Evolutionary conservation across 163 green algal genomes (phyloP).

Genomic region (Chlorella variabilis): DNA sequence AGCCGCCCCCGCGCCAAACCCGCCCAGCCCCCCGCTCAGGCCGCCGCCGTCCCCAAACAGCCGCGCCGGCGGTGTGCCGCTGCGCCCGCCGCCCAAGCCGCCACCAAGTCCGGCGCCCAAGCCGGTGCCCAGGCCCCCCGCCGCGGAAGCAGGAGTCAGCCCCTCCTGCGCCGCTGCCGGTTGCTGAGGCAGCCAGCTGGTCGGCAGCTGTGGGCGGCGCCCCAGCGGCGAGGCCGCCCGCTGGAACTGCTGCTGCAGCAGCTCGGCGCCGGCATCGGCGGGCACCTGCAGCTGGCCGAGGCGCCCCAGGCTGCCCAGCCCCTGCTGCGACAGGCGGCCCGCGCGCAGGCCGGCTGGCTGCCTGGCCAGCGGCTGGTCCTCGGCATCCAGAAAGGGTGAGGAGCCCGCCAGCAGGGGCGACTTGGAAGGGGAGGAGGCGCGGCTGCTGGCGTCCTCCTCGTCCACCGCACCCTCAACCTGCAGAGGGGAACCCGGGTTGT

Average conservation of each 20-base stretch:
- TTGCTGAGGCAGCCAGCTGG: background rate
- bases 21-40: background rate
- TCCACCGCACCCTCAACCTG: background rate
- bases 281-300: background rate
- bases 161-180: background rate
- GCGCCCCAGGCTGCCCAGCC: background rate
- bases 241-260: too few relatives aligned
- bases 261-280: too few relatives aligned
- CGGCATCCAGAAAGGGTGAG: slow-evolving; percentile 10
- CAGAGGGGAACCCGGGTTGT: background rate
- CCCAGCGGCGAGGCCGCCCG: slow-evolving; percentile 8
- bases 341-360: slow-evolving; percentile 1
- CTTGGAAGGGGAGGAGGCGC: slow-evolving; percentile 39
- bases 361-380: slow-evolving; percentile 21
- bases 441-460: slow-evolving; percentile 27
- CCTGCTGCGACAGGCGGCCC: slow-evolving; percentile 15
- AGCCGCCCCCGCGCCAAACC: slow-evolving; percentile 11
- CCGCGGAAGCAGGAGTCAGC: background rate
- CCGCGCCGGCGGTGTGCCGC: background rate
- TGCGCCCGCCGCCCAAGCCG: background rate
- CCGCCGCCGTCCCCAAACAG: slow-evolving; percentile 18
- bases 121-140: background rate
- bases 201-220: slow-evolving; percentile 1
- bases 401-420: slow-evolving; percentile 12
- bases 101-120: too few relatives aligned